These are phyloP conservation scores for Paulownia fortunei DNA, from an alignment of 257 asterid species.

Conservation along the genomic window DNA sequence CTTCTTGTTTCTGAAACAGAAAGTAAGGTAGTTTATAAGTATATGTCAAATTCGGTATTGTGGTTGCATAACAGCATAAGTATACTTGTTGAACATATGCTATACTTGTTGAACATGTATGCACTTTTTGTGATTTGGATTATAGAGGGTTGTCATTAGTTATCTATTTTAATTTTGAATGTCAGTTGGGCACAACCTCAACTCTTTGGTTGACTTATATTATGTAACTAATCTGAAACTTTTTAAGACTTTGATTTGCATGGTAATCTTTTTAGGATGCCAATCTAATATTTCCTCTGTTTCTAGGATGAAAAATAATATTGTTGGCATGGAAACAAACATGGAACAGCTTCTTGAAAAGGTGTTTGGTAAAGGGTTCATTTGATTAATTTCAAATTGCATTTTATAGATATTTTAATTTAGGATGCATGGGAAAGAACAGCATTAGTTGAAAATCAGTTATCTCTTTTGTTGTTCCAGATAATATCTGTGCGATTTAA, in stretches of 20 bases:
- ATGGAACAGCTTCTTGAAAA: conserved; percentile 99
- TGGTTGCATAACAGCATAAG: conserved; percentile 17
- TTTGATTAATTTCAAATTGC: conserved; percentile 29
- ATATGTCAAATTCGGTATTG: neutral
- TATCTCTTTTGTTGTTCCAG: conserved; percentile 50
- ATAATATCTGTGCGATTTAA: conserved; percentile 93
- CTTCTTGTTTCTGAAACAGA: conserved; percentile 26
- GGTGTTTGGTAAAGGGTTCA: conserved; percentile 70
- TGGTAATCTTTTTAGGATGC: neutral
- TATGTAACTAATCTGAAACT: neutral
- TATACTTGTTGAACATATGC: too few species aligned
- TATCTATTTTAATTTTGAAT: conserved; percentile 11
- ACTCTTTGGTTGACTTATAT: conserved; percentile 7
- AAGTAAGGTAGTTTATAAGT: too few species aligned
- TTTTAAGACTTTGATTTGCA: conserved; percentile 2
- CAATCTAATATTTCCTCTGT: conserved; percentile 31
- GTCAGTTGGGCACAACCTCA: conserved; percentile 19
- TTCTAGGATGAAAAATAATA: conserved; percentile 95
- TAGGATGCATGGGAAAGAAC: conserved; percentile 13
- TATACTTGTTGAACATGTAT: neutral
- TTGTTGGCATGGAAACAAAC: conserved; percentile 96
- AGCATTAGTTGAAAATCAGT: neutral
- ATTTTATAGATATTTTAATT: conserved; percentile 22
- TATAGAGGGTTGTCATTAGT: neutral
- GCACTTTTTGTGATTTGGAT: neutral